These are phyloP conservation scores for Plasmodium chabaudi DNA, from an alignment of 169 alveolate species.

Conservation along the genomic window DNA sequence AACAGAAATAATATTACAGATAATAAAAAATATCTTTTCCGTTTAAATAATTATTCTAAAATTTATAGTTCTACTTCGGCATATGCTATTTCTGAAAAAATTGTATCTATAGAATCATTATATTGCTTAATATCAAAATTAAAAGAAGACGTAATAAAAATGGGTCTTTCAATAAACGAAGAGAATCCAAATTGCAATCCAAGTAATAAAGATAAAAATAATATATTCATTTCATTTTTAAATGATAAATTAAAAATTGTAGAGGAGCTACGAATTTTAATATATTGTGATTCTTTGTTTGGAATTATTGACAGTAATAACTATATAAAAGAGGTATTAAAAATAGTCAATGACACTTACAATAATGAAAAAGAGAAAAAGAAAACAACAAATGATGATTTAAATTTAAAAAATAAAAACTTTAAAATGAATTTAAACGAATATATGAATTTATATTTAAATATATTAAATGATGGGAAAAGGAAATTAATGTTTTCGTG, in stretches of 20 bases:
- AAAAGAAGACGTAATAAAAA: constrained; percentile 44
- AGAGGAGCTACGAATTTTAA: constrained; percentile 62
- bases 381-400: background rate
- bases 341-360: constrained; percentile 37
- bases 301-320: constrained; percentile 62
- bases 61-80: constrained; percentile 45
- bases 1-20: constrained; percentile 1
- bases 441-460: constrained; percentile 50
- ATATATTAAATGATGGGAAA: constrained; percentile 58
- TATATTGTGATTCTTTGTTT: constrained; percentile 63
- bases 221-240: constrained; percentile 16
- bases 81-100: constrained; percentile 68
- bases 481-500: constrained; percentile 70
- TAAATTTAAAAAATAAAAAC: constrained; percentile 13
- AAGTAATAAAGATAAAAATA: constrained; percentile 2
- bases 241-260: constrained; percentile 35
- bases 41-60: constrained; percentile 34
- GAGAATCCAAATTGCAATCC: background rate
- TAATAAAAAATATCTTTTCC: background rate
- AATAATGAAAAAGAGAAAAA: background rate
- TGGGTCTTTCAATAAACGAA: background rate
- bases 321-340: constrained; percentile 48
- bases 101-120: constrained; percentile 50
- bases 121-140: constrained; percentile 44
- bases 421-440: constrained; percentile 33